phyloP scores from a whole-genome alignment of 2,329 filamentous ascomycete species.

The Talaromyces piceae region DNA sequence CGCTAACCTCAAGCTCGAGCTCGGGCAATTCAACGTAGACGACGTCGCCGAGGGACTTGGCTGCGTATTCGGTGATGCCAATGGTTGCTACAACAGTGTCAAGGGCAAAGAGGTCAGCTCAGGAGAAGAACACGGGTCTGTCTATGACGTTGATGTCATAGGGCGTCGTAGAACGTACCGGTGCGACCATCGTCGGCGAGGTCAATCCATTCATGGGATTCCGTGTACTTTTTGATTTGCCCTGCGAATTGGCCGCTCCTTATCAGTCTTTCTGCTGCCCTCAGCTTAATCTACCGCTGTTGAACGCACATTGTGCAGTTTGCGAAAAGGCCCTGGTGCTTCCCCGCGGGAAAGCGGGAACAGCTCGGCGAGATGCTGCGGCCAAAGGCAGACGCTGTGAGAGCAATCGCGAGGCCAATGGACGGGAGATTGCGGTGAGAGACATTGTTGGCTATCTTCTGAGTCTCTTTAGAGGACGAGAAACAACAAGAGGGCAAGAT shows the following conservation, averaged over 20 bases:
- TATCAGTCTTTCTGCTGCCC: too few species aligned
- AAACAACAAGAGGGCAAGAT: too few species aligned
- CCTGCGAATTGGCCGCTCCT: conserved; percentile 20
- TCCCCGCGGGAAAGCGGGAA: conserved; percentile 36
- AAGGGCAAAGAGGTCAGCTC: background rate
- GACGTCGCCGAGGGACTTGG: conserved; percentile 87
- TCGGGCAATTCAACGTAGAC: conserved; percentile 94
- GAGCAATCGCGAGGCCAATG: conserved; percentile 30
- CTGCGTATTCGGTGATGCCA: conserved; percentile 87
- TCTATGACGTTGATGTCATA: background rate
- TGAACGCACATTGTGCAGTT: conserved; percentile 31
- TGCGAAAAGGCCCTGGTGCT: conserved; percentile 34
- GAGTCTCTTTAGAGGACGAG: background rate
- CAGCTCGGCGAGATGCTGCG: conserved; percentile 18
- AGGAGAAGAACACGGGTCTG: background rate
- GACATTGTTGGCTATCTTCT: conserved; percentile 26
- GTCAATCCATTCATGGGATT: conserved; percentile 98
- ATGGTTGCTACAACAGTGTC: conserved; percentile 46
- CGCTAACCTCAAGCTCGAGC: conserved; percentile 57
- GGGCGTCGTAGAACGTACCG: conserved; percentile 43
- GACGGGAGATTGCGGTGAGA: conserved; percentile 28
- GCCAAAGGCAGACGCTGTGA: conserved; percentile 27
- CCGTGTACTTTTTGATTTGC: conserved; percentile 72
- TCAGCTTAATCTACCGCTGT: background rate
- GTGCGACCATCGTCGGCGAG: conserved; percentile 71